These are phyloP conservation scores for Alternaria angustiovoidea DNA, from an alignment of 2,329 filamentous ascomycete genomes.

Conservation along the genomic window DNA sequence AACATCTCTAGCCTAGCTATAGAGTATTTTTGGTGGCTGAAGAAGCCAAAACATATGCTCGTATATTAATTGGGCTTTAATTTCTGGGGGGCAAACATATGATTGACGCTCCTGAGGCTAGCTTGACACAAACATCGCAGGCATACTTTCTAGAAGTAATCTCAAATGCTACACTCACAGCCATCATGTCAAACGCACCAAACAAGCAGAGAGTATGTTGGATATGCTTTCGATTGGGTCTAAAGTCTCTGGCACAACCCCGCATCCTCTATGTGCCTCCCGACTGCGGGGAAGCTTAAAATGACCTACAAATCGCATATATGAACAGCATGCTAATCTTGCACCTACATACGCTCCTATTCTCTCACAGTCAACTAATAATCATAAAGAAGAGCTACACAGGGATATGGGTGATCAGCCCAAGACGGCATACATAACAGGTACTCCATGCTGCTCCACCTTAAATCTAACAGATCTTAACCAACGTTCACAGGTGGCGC, in stretches of 20 bases:
- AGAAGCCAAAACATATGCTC: background rate
- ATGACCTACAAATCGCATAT: background rate
- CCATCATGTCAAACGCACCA: background rate
- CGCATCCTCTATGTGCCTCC: background rate
- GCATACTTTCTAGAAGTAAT: background rate
- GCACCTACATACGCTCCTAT: too few relatives aligned
- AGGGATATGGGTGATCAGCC: background rate
- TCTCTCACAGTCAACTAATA: background rate
- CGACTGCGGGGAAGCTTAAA: slow-evolving; percentile 8
- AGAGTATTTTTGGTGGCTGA: background rate
- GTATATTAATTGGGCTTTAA: background rate
- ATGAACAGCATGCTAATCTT: background rate
- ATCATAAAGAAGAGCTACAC: too few relatives aligned
- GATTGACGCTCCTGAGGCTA: background rate
- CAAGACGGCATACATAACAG: slow-evolving; percentile 26
- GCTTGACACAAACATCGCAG: background rate
- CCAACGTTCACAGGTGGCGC: slow-evolving; percentile 25
- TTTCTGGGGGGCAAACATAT: too few relatives aligned
- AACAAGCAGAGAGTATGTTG: background rate
- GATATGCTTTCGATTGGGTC: background rate
- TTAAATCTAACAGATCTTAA: background rate
- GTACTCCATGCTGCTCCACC: background rate
- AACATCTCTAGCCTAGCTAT: background rate
- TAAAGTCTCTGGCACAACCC: background rate
- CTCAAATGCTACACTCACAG: background rate